Evolutionary conservation across 495 filamentous ascomycete species (phyloP), one percentile per base, ranked within the genome.

Genomic region (Aspergillus kassunensis): DNA sequence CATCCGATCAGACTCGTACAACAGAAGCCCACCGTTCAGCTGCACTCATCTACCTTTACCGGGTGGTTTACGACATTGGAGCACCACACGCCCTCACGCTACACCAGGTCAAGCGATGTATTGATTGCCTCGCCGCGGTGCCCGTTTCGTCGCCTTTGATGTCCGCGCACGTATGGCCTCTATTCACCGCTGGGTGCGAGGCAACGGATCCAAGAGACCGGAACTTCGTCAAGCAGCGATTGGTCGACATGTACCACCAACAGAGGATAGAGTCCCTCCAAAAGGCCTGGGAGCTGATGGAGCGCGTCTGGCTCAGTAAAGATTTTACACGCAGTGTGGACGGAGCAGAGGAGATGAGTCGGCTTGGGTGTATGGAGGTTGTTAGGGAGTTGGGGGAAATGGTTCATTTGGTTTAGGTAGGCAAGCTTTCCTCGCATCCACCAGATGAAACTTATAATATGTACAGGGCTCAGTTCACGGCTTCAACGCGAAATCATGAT

Each of bases 401-500:
- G 18, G 7, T 41, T 9, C 20, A 41, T 1, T 10, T 41, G 4
- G 37, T 23, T 8, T 41, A 19, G 9, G n/a, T n/a, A n/a, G n/a
- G n/a, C n/a, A n/a, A n/a, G n/a, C n/a, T n/a, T n/a, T n/a, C n/a
- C n/a, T n/a, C n/a, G n/a, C n/a, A n/a, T n/a, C n/a, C n/a, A n/a
- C n/a, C n/a, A n/a, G n/a, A n/a, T n/a, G n/a, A n/a, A n/a, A n/a
- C n/a, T n/a, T n/a, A n/a, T n/a, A n/a, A n/a, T n/a, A n/a, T n/a
- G n/a, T n/a, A n/a, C n/a, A n/a, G n/a, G n/a, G n/a, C n/a, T n/a
- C n/a, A n/a, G n/a, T 19, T 6, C 13, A 51, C 4, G 39, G 55
- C 23, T 51, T 41, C 44, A 56, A 46, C 30, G 52, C 33, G 54
- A 66, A 66, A 36, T 66, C 63, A 56, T 63, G 63, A 56, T 63